These are phyloP conservation scores for Lentinula sp. DNA, from an alignment of 768 basidiomycete species.

Conservation along the genomic window DNA sequence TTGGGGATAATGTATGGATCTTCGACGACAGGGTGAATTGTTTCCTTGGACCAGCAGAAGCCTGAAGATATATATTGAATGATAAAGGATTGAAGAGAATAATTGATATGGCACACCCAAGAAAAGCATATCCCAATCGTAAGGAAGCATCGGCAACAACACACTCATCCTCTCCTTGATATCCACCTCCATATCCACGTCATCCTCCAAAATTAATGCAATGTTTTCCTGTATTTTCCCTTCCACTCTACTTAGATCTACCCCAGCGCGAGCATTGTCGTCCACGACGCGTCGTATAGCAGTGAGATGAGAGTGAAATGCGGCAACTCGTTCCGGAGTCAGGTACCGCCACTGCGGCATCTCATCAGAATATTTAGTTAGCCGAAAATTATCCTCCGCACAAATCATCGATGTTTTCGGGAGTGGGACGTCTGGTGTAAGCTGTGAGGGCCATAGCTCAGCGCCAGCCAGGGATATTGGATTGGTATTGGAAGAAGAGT, in stretches of 20 bases:
- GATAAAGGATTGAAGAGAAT: background rate
- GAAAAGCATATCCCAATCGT: conserved; percentile 45
- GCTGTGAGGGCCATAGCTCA: conserved; percentile 1
- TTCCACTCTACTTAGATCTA: background rate
- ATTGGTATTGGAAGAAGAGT: background rate
- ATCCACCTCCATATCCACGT: conserved; percentile 45
- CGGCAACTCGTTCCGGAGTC: conserved; percentile 38
- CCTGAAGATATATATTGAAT: conserved; percentile 21
- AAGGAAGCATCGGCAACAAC: conserved; percentile 32
- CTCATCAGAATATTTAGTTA: background rate
- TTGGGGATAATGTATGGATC: background rate
- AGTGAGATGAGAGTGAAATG: conserved; percentile 41
- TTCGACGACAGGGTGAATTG: conserved; percentile 23
- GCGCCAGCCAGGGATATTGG: background rate
- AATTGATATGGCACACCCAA: conserved; percentile 26
- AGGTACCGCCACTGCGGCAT: conserved; percentile 15
- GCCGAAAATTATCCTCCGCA: conserved; percentile 1
- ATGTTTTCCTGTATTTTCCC: conserved; percentile 8
- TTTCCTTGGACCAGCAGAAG: conserved; percentile 51
- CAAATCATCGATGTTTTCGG: background rate
- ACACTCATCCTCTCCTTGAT: conserved; percentile 22
- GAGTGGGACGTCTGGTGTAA: background rate
- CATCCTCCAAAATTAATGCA: conserved; percentile 42
- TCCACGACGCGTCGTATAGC: conserved; percentile 25
- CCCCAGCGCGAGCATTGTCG: conserved; percentile 13